Evolutionary conservation across 768 basidiomycete genomes (phyloP).

Genomic region (Amanita subjunquillea): DNA sequence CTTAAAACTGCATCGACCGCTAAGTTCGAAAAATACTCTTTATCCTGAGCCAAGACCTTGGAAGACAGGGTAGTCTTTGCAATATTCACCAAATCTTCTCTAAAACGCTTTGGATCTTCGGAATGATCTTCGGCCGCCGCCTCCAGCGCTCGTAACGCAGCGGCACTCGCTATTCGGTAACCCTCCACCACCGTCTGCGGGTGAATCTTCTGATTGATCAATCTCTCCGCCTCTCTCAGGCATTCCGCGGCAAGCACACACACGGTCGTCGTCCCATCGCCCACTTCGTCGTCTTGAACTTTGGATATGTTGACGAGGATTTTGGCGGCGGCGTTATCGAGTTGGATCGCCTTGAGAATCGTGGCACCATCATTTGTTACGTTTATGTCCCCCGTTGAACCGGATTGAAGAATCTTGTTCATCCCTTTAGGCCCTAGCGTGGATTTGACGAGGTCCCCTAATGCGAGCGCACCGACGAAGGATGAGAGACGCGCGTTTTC

Average conservation of each 20-base stretch:
- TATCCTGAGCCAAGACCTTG: constrained; percentile 94
- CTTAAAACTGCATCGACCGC: constrained; percentile 95
- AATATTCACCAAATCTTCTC: constrained; percentile 91
- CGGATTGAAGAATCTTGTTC: constrained; percentile 98
- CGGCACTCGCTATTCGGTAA: constrained; percentile 82
- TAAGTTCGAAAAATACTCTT: constrained; percentile 95
- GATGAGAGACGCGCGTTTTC: constrained; percentile 97
- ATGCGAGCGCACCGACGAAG: constrained; percentile 93
- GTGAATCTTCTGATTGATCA: constrained; percentile 88
- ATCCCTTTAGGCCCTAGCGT: constrained; percentile 98
- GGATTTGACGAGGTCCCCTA: constrained; percentile 97
- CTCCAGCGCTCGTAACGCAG: constrained; percentile 80
- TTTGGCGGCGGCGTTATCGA: constrained; percentile 98
- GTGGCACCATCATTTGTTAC: constrained; percentile 99
- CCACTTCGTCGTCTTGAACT: constrained; percentile 99
- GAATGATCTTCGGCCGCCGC: constrained; percentile 74
- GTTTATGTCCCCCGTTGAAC: constrained; percentile 81
- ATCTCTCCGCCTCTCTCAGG: constrained; percentile 88
- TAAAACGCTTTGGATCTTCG: constrained; percentile 66
- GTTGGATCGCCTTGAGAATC: constrained; percentile 92
- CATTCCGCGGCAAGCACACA: constrained; percentile 90
- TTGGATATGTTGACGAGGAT: constrained; percentile 99
- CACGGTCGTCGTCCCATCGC: constrained; percentile 89
- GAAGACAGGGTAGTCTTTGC: constrained; percentile 92
- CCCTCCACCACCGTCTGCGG: constrained; percentile 98